phyloP scores from a whole-genome alignment of 176 grass and related monocot genomes.

The Oropetium thomaeum region DNA sequence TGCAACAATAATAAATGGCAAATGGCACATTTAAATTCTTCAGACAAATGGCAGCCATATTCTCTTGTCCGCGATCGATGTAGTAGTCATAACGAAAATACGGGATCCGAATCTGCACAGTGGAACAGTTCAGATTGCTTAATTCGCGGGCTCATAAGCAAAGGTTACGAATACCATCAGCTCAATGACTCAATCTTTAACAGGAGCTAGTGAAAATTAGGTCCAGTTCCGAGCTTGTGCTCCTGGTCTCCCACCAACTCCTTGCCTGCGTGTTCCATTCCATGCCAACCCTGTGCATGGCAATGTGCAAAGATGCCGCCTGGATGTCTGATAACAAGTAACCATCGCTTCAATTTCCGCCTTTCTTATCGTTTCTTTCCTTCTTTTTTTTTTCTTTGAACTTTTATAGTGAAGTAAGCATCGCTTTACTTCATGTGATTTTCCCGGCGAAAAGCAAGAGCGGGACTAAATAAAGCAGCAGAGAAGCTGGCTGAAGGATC shows the following conservation, averaged over 20 bases:
- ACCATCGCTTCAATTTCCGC: background rate
- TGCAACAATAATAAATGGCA: too few relatives aligned
- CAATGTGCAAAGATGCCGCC: slow-evolving; percentile 4
- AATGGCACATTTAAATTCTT: background rate
- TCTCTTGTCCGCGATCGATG: background rate
- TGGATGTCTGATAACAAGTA: slow-evolving; percentile 20
- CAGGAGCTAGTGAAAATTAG: slow-evolving; percentile 36
- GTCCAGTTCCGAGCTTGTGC: slow-evolving; percentile 7
- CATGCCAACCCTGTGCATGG: slow-evolving; percentile 14
- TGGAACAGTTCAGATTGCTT: slow-evolving; percentile 36
- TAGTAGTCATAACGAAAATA: background rate
- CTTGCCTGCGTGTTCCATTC: slow-evolving; percentile 23
- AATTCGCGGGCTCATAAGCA: slow-evolving; percentile 10
- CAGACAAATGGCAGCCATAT: background rate
- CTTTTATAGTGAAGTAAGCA: slow-evolving; percentile 14
- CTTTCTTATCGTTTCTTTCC: background rate
- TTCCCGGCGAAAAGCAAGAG: background rate
- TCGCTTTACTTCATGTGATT: slow-evolving; percentile 44
- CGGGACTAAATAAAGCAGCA: background rate
- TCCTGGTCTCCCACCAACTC: slow-evolving; percentile 35
- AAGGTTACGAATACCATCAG: background rate
- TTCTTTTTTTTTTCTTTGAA: background rate
- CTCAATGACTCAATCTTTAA: background rate
- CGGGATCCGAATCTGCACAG: background rate
- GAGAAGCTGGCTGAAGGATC: background rate